Evolutionary conservation across 2,329 filamentous ascomycete species (phyloP).

Genomic region (Metarhizium humberi): DNA sequence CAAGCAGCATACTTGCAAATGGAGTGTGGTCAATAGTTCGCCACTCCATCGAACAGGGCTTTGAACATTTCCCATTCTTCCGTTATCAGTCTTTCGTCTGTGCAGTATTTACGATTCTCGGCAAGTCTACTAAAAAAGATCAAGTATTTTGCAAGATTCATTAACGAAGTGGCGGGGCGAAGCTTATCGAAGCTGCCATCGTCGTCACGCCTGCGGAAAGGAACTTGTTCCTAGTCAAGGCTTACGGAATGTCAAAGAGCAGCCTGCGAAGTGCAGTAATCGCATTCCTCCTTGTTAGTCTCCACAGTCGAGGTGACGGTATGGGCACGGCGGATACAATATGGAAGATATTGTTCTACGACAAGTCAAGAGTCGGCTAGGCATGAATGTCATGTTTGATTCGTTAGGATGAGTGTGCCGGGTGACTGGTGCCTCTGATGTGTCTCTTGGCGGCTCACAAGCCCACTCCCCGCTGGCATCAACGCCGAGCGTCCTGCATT

Average conservation of each 20-base stretch:
- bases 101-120: neutral
- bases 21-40: neutral
- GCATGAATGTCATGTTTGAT: neutral
- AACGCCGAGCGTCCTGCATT: too few relatives aligned
- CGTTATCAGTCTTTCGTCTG: neutral
- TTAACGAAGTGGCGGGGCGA: neutral
- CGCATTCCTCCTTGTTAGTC: too few relatives aligned
- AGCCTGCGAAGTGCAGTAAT: too few relatives aligned
- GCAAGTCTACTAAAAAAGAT: neutral
- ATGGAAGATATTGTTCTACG: neutral
- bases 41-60: neutral
- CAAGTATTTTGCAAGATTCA: neutral
- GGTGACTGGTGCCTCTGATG: too few relatives aligned
- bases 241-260: too few relatives aligned
- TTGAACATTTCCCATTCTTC: neutral
- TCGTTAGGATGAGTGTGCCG: neutral
- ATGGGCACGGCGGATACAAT: neutral
- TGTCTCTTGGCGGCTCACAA: too few relatives aligned
- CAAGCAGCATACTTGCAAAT: neutral
- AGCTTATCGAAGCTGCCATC: neutral
- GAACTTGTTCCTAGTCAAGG: too few relatives aligned
- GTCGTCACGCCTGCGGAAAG: neutral
- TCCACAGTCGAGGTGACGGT: too few relatives aligned
- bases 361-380: neutral
- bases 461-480: too few relatives aligned